These are phyloP conservation scores for Geopyxis carbonaria DNA, from an alignment of 495 filamentous ascomycete genomes.

Conservation along the genomic window DNA sequence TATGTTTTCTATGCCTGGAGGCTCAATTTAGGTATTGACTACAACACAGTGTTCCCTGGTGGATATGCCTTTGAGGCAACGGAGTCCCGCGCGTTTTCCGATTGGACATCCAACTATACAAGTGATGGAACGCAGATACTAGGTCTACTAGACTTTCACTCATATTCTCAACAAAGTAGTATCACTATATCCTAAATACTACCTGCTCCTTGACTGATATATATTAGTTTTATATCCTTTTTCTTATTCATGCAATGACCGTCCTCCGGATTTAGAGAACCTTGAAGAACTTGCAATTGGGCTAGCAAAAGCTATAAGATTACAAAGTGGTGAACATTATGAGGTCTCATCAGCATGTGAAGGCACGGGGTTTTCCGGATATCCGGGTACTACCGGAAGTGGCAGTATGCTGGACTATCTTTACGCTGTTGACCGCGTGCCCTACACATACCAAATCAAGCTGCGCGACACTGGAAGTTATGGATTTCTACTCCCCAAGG, in stretches of 20 bases:
- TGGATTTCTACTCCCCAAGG: constrained; percentile 74
- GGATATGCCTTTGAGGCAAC: constrained; percentile 66
- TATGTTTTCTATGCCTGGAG: constrained; percentile 11
- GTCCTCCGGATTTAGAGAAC: constrained; percentile 76
- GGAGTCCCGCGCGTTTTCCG: constrained; percentile 56
- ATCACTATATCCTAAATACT: constrained; percentile 7
- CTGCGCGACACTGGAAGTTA: constrained; percentile 87
- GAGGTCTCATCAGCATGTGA: constrained; percentile 76
- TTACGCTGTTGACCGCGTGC: constrained; percentile 71
- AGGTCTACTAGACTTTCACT: constrained; percentile 79
- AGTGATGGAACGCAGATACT: constrained; percentile 54
- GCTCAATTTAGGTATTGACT: too few relatives aligned
- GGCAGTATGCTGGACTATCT: constrained; percentile 93
- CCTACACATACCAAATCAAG: constrained; percentile 85
- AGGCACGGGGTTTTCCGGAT: constrained; percentile 37
- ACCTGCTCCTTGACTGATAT: too few relatives aligned
- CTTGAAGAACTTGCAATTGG: constrained; percentile 78
- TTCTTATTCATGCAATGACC: constrained; percentile 57
- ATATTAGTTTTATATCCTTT: constrained; percentile 76
- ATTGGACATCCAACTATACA: constrained; percentile 77
- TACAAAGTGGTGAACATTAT: constrained; percentile 57
- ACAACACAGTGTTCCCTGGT: constrained; percentile 50
- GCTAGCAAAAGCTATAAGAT: constrained; percentile 74
- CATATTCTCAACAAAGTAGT: constrained; percentile 68
- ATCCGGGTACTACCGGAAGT: constrained; percentile 35